Conservation (phyloP, 2,329 filamentous ascomycete species). For the Trichoderma sp. region DNA sequence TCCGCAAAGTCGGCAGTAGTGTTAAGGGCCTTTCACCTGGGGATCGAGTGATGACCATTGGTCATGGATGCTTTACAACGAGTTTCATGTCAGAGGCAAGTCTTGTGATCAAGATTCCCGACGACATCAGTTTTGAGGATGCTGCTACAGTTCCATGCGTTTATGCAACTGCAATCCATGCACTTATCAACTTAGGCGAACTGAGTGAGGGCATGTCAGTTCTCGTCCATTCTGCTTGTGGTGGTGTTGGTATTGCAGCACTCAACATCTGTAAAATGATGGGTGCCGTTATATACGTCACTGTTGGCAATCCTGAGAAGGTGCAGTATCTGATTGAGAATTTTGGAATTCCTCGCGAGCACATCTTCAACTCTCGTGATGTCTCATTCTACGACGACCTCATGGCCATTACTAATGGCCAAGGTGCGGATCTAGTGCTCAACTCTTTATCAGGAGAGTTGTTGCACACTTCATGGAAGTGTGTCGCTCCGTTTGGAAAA, state of each 20-base stretch:
- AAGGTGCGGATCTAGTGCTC: conserved; percentile 39
- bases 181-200: conserved; percentile 22
- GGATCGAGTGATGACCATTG: conserved; percentile 32
- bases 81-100: neutral
- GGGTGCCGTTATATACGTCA: conserved; percentile 31
- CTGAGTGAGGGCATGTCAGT: conserved; percentile 23
- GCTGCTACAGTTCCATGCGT: conserved; percentile 32
- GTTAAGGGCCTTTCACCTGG: conserved; percentile 28
- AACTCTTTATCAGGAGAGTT: conserved; percentile 42
- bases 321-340: conserved; percentile 29
- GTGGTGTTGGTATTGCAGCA: conserved; percentile 13
- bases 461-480: conserved; percentile 42
- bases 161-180: conserved; percentile 31
- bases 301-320: conserved; percentile 37
- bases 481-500: conserved; percentile 42
- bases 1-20: conserved; percentile 21
- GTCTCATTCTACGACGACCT: conserved; percentile 32
- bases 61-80: conserved; percentile 1
- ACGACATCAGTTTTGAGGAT: conserved; percentile 27
- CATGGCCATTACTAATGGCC: conserved; percentile 27
- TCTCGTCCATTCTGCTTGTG: conserved; percentile 14
- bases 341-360: conserved; percentile 32
- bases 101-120: conserved; percentile 28
- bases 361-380: conserved; percentile 36
- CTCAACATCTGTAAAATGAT: conserved; percentile 12